Evolutionary conservation across 371 early-diverging fungal genomes (phyloP), one percentile per base, ranked within the genome.

Genomic region (Lichtheimia corymbifera): DNA sequence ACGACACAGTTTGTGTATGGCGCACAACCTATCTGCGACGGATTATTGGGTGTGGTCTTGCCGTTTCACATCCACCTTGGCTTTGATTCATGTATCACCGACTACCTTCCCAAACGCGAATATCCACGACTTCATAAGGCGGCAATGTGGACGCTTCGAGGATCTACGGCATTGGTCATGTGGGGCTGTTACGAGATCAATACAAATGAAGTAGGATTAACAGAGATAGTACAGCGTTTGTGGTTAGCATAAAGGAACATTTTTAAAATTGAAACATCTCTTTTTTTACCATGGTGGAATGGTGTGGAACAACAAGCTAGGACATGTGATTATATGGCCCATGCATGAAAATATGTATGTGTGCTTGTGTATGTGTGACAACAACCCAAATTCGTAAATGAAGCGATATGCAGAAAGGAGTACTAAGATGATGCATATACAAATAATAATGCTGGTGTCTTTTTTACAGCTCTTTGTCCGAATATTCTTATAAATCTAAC

Each of bases 121-220:
- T 84, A 73, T 73, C 88, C 89, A 28, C 72, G 82, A 27, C 62
- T 89, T 45, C 75, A 92, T 82, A 74, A 80, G 45, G 71, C 84
- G 42, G 59, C 80, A n/a, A 80, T 65, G 62, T 88, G 88, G 83
- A 63, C 83, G 27, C 76, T 93, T 43, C 76, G 77, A n/a, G 77
- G 73, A 11, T 68, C 84, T 25, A 93, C 95, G 4, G 88, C 83
- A 14, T 65, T 89, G 50, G 75, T 84, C 5, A 76, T 96, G 73
- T 93, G 93, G 79, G 97, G 97, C n/a, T 90, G 88, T 70, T 97
- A 90, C 79, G 77, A 89, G 67, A 92, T 97, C 83, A 97, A 97
- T 83, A 96, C 97, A 20, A 89, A 92, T 51, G 97, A 97, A 60
- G 83, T 97, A 55, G 97, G 98, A n/a, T 74, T 97, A 61, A 95